Base-by-base conservation (phyloP, 495 filamentous ascomycete species). In the Parmelia sp. region DNA sequence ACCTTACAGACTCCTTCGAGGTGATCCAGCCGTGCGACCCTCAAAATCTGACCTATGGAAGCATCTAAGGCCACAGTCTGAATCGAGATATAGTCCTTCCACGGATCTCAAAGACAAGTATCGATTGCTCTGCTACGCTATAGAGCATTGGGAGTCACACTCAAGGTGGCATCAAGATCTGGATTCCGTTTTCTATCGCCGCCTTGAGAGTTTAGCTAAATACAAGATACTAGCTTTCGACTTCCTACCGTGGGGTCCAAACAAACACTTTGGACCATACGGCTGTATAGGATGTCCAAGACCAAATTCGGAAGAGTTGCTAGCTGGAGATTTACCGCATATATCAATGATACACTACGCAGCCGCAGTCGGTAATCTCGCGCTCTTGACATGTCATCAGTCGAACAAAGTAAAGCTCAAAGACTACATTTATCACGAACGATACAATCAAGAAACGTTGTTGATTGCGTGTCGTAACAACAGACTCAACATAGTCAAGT, bases 391-490 rank as follows among this genome's bases (percentile, higher is more conserved):
- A 29, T 51, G 3, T 5, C 15, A 19, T 21, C 6, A 21, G 5
- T 29, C 25, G 3, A 29, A 2, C 9, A 14, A 49, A 49, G 9
- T 12, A 0, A 1, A 29, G 11, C 3, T 51, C 23, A 2, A 0
- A 3, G 29, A 55, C 7, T 55, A 55, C 21, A 9, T 55, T 7
- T 17, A 55, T 10, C 51, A 55, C 5, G 51, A 55, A 8, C 17
- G 51, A 6, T 35, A 55, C 17, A 14, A 55, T 11, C 4, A 55
- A 0, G 51, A 55, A 12, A 55, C 51, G 5, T n/a, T 55, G 7
- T 9, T 55, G 51, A 55, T 55, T 21, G 51, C 51, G 31, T 55
- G 51, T 55, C 51, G 51, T 12, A 27, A 55, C 29, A n/a, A n/a
- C 29, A 33, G 17, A 33, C 6, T 11, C 12, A 17, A 55, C 3